Base-by-base conservation (phyloP, 1,139 yeast genomes). In the Candida labiduridarum region DNA sequence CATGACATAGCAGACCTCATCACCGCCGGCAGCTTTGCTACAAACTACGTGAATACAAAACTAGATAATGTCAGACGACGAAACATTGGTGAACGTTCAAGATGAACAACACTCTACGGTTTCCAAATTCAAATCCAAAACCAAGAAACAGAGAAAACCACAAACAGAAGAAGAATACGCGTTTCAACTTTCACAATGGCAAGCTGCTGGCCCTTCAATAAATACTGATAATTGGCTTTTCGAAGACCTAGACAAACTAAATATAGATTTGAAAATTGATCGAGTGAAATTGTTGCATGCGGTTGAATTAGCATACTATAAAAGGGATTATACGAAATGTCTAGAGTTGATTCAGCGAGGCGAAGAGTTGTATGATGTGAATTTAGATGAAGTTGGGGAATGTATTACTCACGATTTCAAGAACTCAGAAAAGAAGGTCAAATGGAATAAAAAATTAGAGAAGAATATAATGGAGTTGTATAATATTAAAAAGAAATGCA, bases 81-180 rank as follows among this genome's bases (percentile, higher is more conserved):
- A 34, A 34, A 34, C n/a, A 25, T 33, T 30, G 34, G 34, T 38
- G 22, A 36, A 27, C 34, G 38, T 15, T 10, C 41, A 33, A 7
- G 9, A 25, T 25, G 29, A 25, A 10, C 25, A 29, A 27, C 19
- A 27, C 14, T 14, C 44, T 16, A 38, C 18, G 11, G 5, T 11
- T 15, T 18, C 35, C 16, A 39, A 30, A 14, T 16, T 31, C 43
- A 44, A 45, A 43, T 30, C 19, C 22, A 48, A 35, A 41, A 30
- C 19, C 27, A 33, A 42, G 18, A 55, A 50, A 35, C 56, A 55
- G 50, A 51, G 91, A 40, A 85, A 83, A 56, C 82, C 81, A 0
- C 91, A 86, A 59, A 61, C 82, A 0, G 81, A 77, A 41, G 87
- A 80, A 52, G 83, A 79, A 47, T 85, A 67, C 56, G 62, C 58